Percentiles rank a stretch among this genome's conserved stretches.
Conservation (phyloP, 148 eudicot species). For the Simmondsia chinensis region DNA sequence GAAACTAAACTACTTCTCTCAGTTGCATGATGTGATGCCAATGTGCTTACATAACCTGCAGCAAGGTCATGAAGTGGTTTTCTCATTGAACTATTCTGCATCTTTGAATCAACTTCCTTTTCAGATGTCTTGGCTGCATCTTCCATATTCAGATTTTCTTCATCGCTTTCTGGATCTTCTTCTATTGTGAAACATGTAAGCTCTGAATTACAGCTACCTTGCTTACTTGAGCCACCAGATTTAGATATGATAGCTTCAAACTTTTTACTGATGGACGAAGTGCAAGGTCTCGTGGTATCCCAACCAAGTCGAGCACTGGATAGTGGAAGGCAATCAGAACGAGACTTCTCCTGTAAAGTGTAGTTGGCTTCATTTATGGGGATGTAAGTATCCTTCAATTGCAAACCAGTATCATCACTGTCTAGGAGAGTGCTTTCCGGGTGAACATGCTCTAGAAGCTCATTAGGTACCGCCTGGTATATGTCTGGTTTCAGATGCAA, state of each 20-base stretch:
- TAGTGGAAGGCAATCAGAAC: conserved; percentile 36
- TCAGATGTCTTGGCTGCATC: conserved; percentile 22
- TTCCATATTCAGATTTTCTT: conserved; percentile 39
- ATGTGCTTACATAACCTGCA: conserved; percentile 9
- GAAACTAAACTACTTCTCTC: conserved; percentile 36
- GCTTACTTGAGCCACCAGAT: conserved; percentile 53
- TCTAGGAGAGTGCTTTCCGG: conserved; percentile 17
- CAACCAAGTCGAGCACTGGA: conserved; percentile 28
- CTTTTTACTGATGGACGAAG: conserved; percentile 52
- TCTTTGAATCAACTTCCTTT: conserved; percentile 18
- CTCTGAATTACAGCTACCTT: conserved; percentile 53
- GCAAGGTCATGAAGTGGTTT: conserved; percentile 42
- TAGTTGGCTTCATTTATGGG: conserved; percentile 9
- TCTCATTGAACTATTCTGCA: conserved; percentile 18
- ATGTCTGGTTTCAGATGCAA: conserved; percentile 23
- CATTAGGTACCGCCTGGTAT: conserved; percentile 48
- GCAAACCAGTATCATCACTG: conserved; percentile 15
- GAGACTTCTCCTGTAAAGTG: conserved; percentile 27
- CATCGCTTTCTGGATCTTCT: conserved; percentile 70
- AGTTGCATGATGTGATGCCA: conserved; percentile 21
- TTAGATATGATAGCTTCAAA: conserved; percentile 44
- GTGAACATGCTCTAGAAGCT: conserved; percentile 40
- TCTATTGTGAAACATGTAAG: conserved; percentile 78
- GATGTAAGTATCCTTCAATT: conserved; percentile 11
- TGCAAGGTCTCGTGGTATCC: conserved; percentile 27